A percentile compares a stretch with the other conserved stretches of the same genome.
Conservation (phyloP, 2,329 filamentous ascomycete genomes). For the Fusarium longipes region DNA sequence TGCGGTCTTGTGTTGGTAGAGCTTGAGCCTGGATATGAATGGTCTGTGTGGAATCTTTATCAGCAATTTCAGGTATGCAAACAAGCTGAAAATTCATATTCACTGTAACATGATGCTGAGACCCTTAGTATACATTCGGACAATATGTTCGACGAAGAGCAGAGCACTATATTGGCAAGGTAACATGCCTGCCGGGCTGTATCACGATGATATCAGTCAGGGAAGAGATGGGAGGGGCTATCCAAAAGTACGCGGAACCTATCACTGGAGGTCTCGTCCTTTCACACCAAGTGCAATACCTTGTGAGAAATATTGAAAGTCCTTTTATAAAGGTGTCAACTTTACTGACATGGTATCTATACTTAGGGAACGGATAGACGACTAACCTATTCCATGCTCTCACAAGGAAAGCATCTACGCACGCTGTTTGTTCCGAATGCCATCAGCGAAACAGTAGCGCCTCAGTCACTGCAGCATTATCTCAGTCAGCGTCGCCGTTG, state of each 20-base stretch:
- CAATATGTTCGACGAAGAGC: slow-evolving; percentile 39
- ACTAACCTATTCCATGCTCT: slow-evolving; percentile 41
- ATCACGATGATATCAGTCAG: slow-evolving; percentile 41
- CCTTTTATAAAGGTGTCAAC: background rate
- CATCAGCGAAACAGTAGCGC: slow-evolving; percentile 50
- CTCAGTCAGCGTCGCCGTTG: slow-evolving; percentile 50
- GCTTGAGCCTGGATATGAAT: slow-evolving; percentile 38
- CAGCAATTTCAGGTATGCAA: slow-evolving; percentile 38
- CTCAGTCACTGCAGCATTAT: slow-evolving; percentile 49
- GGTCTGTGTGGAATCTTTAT: slow-evolving; percentile 42
- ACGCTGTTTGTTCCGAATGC: slow-evolving; percentile 50
- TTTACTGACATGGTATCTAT: background rate
- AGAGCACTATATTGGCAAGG: slow-evolving; percentile 33
- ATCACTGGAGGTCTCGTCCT: slow-evolving; percentile 36
- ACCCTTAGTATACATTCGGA: slow-evolving; percentile 37
- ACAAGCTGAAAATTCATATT: background rate
- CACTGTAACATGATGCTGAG: too few relatives aligned
- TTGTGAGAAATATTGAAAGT: slow-evolving; percentile 4
- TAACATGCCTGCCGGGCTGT: slow-evolving; percentile 37
- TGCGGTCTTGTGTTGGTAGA: slow-evolving; percentile 38
- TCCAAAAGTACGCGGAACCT: slow-evolving; percentile 38
- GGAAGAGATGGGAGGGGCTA: slow-evolving; percentile 39
- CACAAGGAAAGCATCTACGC: slow-evolving; percentile 32
- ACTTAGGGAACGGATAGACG: slow-evolving; percentile 39
- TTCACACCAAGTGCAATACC: slow-evolving; percentile 41